Evolutionary conservation across 176 grass and related monocot genomes (phyloP).

Genomic region (Pontederia paniculata): DNA sequence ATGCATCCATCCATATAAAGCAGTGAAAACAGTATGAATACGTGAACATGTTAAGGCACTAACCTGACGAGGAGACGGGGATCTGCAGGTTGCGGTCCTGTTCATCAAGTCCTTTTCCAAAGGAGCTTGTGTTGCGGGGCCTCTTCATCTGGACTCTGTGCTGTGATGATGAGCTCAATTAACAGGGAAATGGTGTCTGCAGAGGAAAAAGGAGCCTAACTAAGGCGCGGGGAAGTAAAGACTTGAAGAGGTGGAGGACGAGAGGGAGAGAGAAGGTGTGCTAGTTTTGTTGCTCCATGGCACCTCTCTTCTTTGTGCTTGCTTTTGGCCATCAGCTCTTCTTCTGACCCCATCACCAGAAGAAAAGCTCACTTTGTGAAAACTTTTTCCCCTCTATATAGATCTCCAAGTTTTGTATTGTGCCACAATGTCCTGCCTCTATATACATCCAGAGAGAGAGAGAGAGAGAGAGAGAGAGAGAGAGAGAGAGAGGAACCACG

Average conservation of each 20-base stretch:
- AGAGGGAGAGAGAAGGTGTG: background rate
- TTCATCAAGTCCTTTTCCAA: too few relatives aligned
- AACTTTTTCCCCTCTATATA: background rate
- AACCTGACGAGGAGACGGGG: too few relatives aligned
- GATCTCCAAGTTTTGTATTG: background rate
- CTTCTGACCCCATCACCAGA: background rate
- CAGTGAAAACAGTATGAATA: too few relatives aligned
- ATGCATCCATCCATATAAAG: too few relatives aligned
- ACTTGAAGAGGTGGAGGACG: background rate
- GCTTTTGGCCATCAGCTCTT: background rate
- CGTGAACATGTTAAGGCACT: too few relatives aligned
- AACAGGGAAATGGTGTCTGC: background rate
- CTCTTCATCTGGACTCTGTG: too few relatives aligned
- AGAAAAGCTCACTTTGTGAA: too few relatives aligned
- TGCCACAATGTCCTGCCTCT: background rate
- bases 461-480: background rate
- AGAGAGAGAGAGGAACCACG: background rate
- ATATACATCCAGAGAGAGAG: too few relatives aligned
- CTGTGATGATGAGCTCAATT: background rate
- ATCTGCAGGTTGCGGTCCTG: too few relatives aligned
- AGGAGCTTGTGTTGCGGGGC: too few relatives aligned
- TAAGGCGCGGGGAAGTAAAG: background rate
- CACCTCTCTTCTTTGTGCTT: slow-evolving; percentile 2
- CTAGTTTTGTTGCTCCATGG: background rate
- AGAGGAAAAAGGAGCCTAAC: background rate